These are phyloP conservation scores for Perilla frutescens DNA, from an alignment of 257 asterid species.

Conservation along the genomic window DNA sequence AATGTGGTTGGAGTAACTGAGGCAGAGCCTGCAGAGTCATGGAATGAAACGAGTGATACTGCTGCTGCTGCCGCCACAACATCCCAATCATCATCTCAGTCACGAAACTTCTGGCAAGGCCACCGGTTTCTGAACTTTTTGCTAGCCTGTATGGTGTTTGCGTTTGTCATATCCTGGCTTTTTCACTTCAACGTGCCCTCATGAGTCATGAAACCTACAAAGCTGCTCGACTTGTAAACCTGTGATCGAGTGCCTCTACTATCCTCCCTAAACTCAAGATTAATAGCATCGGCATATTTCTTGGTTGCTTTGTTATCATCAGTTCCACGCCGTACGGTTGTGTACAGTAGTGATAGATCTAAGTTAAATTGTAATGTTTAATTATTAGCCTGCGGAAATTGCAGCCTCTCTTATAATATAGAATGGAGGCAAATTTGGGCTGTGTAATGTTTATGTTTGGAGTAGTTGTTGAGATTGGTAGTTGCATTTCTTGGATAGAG, in stretches of 20 bases:
- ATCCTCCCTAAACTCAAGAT: not conserved
- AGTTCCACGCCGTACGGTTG: not conserved
- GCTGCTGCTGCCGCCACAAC: conserved; percentile 34
- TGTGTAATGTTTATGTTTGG: not conserved
- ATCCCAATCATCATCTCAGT: conserved; percentile 35
- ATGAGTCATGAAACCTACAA: too few relatives aligned
- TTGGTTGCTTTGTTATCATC: not conserved
- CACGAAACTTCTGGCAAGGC: conserved; percentile 69
- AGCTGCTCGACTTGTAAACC: too few relatives aligned
- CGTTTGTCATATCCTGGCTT: conserved; percentile 83
- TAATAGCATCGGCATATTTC: not conserved
- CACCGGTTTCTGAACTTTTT: conserved; percentile 74
- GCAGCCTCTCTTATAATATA: not conserved
- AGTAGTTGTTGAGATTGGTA: not conserved
- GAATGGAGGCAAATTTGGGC: not conserved
- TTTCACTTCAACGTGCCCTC: conserved; percentile 75
- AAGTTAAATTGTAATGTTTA: not conserved
- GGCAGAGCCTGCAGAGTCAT: conserved; percentile 42
- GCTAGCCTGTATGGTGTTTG: conserved; percentile 81
- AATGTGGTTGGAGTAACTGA: conserved; percentile 56
- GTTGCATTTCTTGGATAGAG: not conserved
- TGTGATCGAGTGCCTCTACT: not conserved
- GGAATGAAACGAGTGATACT: conserved; percentile 50
- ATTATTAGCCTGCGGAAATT: too few relatives aligned
- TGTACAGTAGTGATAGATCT: conserved; percentile 27